These are phyloP conservation scores for Diaporthe sp. DNA, from an alignment of 2,329 filamentous ascomycete genomes.

Conservation along the genomic window DNA sequence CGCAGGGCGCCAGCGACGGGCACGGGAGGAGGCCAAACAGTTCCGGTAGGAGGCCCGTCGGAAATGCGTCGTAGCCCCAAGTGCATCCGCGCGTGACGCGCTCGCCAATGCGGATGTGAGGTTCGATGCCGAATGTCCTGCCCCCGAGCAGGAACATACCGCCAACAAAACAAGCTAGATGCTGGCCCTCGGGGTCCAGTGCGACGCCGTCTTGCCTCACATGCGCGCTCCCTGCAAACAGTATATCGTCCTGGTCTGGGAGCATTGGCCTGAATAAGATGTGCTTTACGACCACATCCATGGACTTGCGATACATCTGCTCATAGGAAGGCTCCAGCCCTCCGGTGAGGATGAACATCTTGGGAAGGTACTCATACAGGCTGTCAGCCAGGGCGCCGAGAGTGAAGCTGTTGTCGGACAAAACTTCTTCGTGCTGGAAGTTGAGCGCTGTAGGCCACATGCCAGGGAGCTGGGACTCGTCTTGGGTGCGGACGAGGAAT, in stretches of 20 bases:
- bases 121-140: slow-evolving; percentile 59
- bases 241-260: slow-evolving; percentile 71
- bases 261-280: slow-evolving; percentile 80
- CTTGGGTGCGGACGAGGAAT: slow-evolving; percentile 77
- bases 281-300: slow-evolving; percentile 71
- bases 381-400: slow-evolving; percentile 69
- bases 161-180: slow-evolving; percentile 63
- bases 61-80: slow-evolving; percentile 69
- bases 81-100: slow-evolving; percentile 68
- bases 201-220: slow-evolving; percentile 45
- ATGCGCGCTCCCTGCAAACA: slow-evolving; percentile 66
- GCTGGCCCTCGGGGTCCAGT: slow-evolving; percentile 54
- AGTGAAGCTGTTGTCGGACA: slow-evolving; percentile 59
- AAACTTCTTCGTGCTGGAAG: slow-evolving; percentile 63
- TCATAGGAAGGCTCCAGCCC: slow-evolving; percentile 74
- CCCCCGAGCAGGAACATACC: slow-evolving; percentile 63
- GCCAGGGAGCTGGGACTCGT: slow-evolving; percentile 78
- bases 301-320: slow-evolving; percentile 72
- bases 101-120: slow-evolving; percentile 62
- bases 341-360: slow-evolving; percentile 76
- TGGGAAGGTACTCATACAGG: slow-evolving; percentile 72
- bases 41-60: slow-evolving; percentile 72
- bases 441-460: slow-evolving; percentile 81
- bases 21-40: slow-evolving; percentile 63
- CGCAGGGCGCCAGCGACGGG: slow-evolving; percentile 48